phyloP scores from a whole-genome alignment of 805 yeast genomes.

The Barnettozyma vustinii region DNA sequence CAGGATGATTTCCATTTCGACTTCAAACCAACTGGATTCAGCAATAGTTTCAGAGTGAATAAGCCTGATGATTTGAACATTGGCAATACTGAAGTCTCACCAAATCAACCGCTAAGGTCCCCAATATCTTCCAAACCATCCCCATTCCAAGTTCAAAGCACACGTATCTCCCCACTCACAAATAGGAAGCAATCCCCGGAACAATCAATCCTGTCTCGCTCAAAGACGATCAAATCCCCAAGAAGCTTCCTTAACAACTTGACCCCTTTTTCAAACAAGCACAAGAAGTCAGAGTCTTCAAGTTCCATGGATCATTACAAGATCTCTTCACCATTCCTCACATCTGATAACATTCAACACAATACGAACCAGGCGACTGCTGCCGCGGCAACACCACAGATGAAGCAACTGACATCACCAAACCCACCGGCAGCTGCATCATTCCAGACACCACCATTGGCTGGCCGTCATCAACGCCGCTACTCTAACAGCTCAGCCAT shows the following conservation, averaged over 20 bases:
- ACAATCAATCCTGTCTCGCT: slow-evolving; percentile 8
- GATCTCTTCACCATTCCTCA: slow-evolving; percentile 22
- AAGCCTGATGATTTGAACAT: slow-evolving; percentile 22
- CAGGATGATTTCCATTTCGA: slow-evolving; percentile 8
- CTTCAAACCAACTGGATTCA: slow-evolving; percentile 15
- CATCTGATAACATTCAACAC: slow-evolving; percentile 9
- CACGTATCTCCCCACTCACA: background rate
- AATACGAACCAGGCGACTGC: background rate
- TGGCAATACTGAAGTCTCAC: slow-evolving; percentile 4
- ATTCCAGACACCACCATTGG: slow-evolving; percentile 25
- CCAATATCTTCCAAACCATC: slow-evolving; percentile 4
- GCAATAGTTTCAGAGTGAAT: slow-evolving; percentile 17
- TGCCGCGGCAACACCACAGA: slow-evolving; percentile 13
- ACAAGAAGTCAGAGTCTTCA: slow-evolving; percentile 23
- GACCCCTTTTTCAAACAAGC: slow-evolving; percentile 16
- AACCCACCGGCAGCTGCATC: slow-evolving; percentile 20
- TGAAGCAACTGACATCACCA: slow-evolving; percentile 9
- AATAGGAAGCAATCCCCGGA: slow-evolving; percentile 3
- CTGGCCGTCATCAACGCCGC: slow-evolving; percentile 5
- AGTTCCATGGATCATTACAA: slow-evolving; percentile 19
- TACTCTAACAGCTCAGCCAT: slow-evolving; percentile 3
- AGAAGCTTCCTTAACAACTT: slow-evolving; percentile 20
- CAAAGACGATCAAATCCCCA: slow-evolving; percentile 24
- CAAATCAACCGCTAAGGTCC: background rate
- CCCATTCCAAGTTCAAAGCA: slow-evolving; percentile 6